Conservation (phyloP, 192 early-diverging fungal species). For the Fimicolochytrium jonesii region DNA sequence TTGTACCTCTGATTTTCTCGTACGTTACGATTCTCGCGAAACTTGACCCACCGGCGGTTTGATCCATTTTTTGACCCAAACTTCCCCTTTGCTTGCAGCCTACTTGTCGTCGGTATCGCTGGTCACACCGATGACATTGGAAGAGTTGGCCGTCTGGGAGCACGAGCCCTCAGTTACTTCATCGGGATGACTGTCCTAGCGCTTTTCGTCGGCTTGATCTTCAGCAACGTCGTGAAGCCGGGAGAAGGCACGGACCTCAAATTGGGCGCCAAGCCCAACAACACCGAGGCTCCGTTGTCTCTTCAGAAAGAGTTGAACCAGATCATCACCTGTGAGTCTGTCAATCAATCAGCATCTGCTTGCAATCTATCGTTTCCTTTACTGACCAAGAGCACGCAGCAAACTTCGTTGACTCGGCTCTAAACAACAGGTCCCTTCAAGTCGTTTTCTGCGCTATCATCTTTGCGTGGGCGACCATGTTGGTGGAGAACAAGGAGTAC, state of each 20-base stretch:
- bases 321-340: constrained; percentile 65
- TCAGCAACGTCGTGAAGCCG: constrained; percentile 59
- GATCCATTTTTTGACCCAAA: too few species aligned
- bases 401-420: constrained; percentile 53
- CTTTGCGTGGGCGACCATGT: constrained; percentile 50
- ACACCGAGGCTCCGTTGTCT: constrained; percentile 30
- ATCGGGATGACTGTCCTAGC: constrained; percentile 34
- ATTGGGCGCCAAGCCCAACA: constrained; percentile 22
- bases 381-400: too few species aligned
- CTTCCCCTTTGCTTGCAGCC: background rate
- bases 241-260: constrained; percentile 42
- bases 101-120: constrained; percentile 69
- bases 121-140: constrained; percentile 63
- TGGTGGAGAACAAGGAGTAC: constrained; percentile 20
- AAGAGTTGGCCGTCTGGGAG: constrained; percentile 52
- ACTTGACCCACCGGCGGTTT: too few species aligned
- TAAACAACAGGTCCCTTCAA: constrained; percentile 43
- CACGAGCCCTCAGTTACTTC: constrained; percentile 71
- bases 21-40: constrained; percentile 4
- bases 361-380: too few species aligned
- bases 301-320: constrained; percentile 52
- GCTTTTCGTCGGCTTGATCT: constrained; percentile 61
- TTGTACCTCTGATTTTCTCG: constrained; percentile 67
- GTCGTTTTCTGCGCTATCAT: constrained; percentile 62
- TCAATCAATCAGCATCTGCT: too few species aligned